These are phyloP conservation scores for Dichomitus squalens DNA, from an alignment of 1,284 basidiomycete genomes.

Conservation along the genomic window DNA sequence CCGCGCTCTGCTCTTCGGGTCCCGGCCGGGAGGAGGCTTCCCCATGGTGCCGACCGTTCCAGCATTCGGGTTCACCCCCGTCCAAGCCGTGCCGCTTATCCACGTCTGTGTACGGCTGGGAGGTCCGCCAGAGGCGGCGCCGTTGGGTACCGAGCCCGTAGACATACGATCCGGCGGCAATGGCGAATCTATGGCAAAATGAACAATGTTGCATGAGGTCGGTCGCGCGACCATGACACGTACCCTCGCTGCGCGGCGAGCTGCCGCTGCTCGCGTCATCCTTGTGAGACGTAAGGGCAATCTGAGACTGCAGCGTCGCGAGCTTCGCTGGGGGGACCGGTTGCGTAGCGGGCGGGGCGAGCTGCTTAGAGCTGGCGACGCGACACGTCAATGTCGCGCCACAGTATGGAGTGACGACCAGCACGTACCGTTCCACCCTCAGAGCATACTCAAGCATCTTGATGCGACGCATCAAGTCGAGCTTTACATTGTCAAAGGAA, in stretches of 20 bases:
- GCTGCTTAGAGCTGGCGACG: conserved; percentile 73
- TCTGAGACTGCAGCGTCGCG: conserved; percentile 57
- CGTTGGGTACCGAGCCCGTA: conserved; percentile 49
- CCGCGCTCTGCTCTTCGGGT: conserved; percentile 92
- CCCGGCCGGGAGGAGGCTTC: conserved; percentile 77
- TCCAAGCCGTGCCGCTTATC: conserved; percentile 42
- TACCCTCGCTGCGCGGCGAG: conserved; percentile 82
- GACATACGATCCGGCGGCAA: conserved; percentile 67
- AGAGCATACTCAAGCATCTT: conserved; percentile 99
- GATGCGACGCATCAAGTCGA: conserved; percentile 93
- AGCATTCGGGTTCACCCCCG: conserved; percentile 42
- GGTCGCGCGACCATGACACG: conserved; percentile 24
- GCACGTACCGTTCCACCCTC: conserved; percentile 85
- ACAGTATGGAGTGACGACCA: conserved; percentile 23
- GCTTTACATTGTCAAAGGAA: conserved; percentile 95
- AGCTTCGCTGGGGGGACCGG: conserved; percentile 62
- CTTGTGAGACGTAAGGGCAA: conserved; percentile 55
- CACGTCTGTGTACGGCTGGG: conserved; percentile 51
- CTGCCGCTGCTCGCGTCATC: conserved; percentile 75
- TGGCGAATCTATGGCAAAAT: conserved; percentile 58
- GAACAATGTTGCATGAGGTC: background rate
- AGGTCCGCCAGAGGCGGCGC: conserved; percentile 47
- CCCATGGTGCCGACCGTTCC: conserved; percentile 53
- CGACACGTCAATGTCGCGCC: conserved; percentile 35
- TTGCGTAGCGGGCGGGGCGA: conserved; percentile 57